Percentiles rank a stretch among this genome's conserved stretches.
Conservation (phyloP, 371 early-diverging fungal species). For the Furculomyces boomerangus region DNA sequence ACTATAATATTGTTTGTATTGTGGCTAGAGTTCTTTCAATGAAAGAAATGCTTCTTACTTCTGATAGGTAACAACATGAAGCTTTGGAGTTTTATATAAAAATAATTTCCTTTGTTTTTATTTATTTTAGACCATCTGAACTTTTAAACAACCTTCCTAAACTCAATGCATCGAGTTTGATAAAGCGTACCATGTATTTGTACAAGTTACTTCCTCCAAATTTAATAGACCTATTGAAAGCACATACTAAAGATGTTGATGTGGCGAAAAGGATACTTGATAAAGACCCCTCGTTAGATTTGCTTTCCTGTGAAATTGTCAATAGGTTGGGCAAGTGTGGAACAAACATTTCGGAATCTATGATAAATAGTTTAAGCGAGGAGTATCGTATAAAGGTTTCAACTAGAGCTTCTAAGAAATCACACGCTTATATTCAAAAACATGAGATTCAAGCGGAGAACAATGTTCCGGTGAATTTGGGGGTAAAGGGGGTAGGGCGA, state of each 20-base stretch:
- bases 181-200: conserved; percentile 38
- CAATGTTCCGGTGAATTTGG: no score
- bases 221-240: background rate
- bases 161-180: conserved; percentile 46
- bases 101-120: conserved; percentile 13
- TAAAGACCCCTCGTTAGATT: background rate
- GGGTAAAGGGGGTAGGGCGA: no score
- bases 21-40: conserved; percentile 65
- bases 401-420: background rate
- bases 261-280: background rate
- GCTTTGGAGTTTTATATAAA: conserved; percentile 20
- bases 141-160: conserved; percentile 61
- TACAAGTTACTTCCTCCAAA: conserved; percentile 10
- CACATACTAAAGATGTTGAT: background rate
- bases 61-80: conserved; percentile 16
- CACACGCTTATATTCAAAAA: no score
- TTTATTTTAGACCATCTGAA: conserved; percentile 35
- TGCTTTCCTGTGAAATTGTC: background rate
- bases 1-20: conserved; percentile 76
- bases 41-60: conserved; percentile 45
- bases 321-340: background rate
- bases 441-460: no score
- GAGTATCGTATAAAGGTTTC: background rate
- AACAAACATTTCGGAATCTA: background rate
- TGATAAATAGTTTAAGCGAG: background rate